These are phyloP conservation scores for Penicillium sp. DNA, from an alignment of 2,329 filamentous ascomycete species.

Conservation along the genomic window DNA sequence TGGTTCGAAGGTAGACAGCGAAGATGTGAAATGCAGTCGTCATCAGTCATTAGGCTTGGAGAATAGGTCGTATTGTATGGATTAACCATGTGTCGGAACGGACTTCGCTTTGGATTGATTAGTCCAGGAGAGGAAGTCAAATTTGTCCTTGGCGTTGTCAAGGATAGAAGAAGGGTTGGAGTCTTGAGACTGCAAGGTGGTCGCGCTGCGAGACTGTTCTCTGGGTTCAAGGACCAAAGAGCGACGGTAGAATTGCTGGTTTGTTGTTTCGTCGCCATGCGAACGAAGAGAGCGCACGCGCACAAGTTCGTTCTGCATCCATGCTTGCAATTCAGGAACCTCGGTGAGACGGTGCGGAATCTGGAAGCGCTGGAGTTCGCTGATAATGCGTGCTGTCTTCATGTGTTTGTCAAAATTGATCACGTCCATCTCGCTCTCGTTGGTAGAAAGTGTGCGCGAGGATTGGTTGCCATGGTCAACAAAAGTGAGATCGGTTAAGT, in stretches of 20 bases:
- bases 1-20: constrained; percentile 7
- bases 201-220: constrained; percentile 30
- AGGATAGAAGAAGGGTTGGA: constrained; percentile 34
- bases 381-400: constrained; percentile 92
- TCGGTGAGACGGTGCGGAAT: constrained; percentile 84
- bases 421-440: constrained; percentile 70
- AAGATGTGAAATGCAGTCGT: constrained; percentile 22
- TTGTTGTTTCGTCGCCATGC: constrained; percentile 62
- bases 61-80: neutral
- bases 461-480: constrained; percentile 91
- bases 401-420: constrained; percentile 99
- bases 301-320: constrained; percentile 80
- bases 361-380: constrained; percentile 93
- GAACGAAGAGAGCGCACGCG: constrained; percentile 73
- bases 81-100: constrained; percentile 37
- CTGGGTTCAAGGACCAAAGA: constrained; percentile 78
- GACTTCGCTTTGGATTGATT: constrained; percentile 47
- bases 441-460: constrained; percentile 71
- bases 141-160: constrained; percentile 52
- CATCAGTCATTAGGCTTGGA: constrained; percentile 20
- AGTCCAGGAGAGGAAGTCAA: constrained; percentile 56
- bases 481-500: constrained; percentile 93
- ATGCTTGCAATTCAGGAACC: constrained; percentile 86
- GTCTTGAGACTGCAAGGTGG: constrained; percentile 26
- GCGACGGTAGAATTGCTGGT: constrained; percentile 75